Base-by-base conservation (phyloP, 768 basidiomycete species). In the Pleurotus platypus region DNA sequence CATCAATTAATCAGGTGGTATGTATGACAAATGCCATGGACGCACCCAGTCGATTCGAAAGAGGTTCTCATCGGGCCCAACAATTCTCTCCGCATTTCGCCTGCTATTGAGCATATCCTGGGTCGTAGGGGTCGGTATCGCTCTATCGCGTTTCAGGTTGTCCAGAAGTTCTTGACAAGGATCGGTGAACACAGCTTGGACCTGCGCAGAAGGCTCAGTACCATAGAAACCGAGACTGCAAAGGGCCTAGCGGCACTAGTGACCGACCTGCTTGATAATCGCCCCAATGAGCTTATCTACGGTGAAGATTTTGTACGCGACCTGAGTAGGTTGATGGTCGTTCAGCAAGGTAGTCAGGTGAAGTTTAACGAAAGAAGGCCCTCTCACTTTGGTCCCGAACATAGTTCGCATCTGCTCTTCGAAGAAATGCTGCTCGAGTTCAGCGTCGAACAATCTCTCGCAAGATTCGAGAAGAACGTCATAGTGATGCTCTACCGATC, bases 341-440 rank as follows among this genome's bases (percentile, higher is more conserved):
- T 4, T 24, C 20, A 46, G 35, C 4, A 13, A 7, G 20, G 15
- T 13, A 51, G 26, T 16, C 18, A 8, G n/a, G 24, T 26, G 12
- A 49, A 30, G 30, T 35, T 8, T 35, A 11, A 35, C 7, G 9
- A 11, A 35, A 0, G 15, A 15, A 13, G 7, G 11, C 46, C 55
- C 18, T 60, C 67, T 26, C 37, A 89, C 94, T 77, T 84, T 84
- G 45, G 85, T 79, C n/a, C 92, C 90, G 70, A 93, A 95, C 78
- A 94, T 86, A 56, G 79, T 80, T 43, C 96, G 79, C 77, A 96
- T 82, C 63, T 90, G 90, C 62, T 99, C 97, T 71, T 98, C 96
- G 67, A 95, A 98, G 3, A 77, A 80, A 43, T 77, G 74, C 61
- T 88, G 88, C 64, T 99, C 97, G 20, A 98, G 78, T 67, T 97